phyloP scores from a whole-genome alignment of 805 yeast species.

The Cyberlindnera euphorbiae region DNA sequence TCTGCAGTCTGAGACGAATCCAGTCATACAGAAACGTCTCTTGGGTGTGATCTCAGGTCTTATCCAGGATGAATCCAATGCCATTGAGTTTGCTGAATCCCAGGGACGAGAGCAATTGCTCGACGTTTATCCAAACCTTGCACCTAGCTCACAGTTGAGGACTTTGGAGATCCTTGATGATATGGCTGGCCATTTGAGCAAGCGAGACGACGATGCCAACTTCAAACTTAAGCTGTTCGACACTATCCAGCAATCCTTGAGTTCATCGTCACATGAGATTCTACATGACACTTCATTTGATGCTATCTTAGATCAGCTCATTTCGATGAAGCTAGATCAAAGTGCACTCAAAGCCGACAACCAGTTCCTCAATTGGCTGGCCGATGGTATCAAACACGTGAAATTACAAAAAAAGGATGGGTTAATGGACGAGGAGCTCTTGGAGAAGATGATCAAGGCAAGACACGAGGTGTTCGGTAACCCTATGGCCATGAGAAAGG shows the following conservation, averaged over 20 bases:
- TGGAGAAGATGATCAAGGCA: conserved; percentile 36
- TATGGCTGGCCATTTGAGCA: conserved; percentile 17
- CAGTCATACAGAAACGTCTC: conserved; percentile 39
- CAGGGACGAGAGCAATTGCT: conserved; percentile 25
- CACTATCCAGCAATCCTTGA: conserved; percentile 17
- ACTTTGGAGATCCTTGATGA: conserved; percentile 45
- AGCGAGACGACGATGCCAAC: conserved; percentile 14
- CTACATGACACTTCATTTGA: conserved; percentile 39
- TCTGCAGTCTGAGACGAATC: conserved; percentile 20
- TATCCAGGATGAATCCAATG: conserved; percentile 33
- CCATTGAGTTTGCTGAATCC: conserved; percentile 15
- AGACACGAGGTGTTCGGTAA: conserved; percentile 78
- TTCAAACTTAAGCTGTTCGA: conserved; percentile 12
- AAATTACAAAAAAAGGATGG: conserved; percentile 20
- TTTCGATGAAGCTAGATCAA: conserved; percentile 29
- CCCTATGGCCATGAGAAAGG: conserved; percentile 63
- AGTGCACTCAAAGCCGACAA: conserved; percentile 23
- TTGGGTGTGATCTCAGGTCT: conserved; percentile 50
- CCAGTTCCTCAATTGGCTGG: conserved; percentile 62
- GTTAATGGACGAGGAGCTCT: conserved; percentile 32
- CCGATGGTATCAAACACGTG: conserved; percentile 32
- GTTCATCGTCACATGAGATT: conserved; percentile 20
- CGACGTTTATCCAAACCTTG: conserved; percentile 19
- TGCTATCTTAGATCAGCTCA: conserved; percentile 36
- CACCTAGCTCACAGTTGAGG: conserved; percentile 32